Evolutionary conservation across 1,284 basidiomycete genomes (phyloP).

Genomic region (Leccinum angustisporum): DNA sequence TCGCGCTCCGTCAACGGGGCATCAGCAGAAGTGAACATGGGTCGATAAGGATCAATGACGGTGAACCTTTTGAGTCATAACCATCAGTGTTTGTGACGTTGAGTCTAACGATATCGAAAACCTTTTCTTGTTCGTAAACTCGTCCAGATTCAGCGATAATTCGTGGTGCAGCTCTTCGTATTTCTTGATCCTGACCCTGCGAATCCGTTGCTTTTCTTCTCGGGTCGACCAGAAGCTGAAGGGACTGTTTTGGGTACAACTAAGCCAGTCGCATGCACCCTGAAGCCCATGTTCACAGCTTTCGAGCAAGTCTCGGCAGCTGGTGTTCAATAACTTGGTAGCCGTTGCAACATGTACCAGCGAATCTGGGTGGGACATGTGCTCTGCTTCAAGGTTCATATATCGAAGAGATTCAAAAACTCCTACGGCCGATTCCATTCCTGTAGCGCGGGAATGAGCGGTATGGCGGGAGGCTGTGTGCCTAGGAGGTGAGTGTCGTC

Average conservation of each 20-base stretch:
- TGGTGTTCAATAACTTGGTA: slow-evolving; percentile 53
- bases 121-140: slow-evolving; percentile 55
- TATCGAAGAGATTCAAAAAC: slow-evolving; percentile 81
- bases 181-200: slow-evolving; percentile 38
- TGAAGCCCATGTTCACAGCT: slow-evolving; percentile 47
- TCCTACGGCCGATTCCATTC: slow-evolving; percentile 65
- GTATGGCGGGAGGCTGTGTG: slow-evolving; percentile 18
- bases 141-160: slow-evolving; percentile 42
- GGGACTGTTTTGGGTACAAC: slow-evolving; percentile 40
- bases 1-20: slow-evolving; percentile 35
- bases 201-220: slow-evolving; percentile 33
- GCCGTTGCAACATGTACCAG: slow-evolving; percentile 51
- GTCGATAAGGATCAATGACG: slow-evolving; percentile 71
- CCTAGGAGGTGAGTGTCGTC: slow-evolving; percentile 11
- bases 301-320: slow-evolving; percentile 59
- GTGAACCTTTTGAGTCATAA: slow-evolving; percentile 42
- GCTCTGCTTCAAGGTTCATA: slow-evolving; percentile 67
- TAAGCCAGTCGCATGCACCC: slow-evolving; percentile 54
- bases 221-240: slow-evolving; percentile 38
- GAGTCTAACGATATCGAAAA: slow-evolving; percentile 25
- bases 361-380: slow-evolving; percentile 46
- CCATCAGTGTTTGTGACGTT: slow-evolving; percentile 6
- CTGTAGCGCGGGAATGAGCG: slow-evolving; percentile 28
- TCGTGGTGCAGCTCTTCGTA: slow-evolving; percentile 40
- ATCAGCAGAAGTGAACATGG: slow-evolving; percentile 54